phyloP scores from a whole-genome alignment of 768 basidiomycete species.

The Cubamyces lactineus region DNA sequence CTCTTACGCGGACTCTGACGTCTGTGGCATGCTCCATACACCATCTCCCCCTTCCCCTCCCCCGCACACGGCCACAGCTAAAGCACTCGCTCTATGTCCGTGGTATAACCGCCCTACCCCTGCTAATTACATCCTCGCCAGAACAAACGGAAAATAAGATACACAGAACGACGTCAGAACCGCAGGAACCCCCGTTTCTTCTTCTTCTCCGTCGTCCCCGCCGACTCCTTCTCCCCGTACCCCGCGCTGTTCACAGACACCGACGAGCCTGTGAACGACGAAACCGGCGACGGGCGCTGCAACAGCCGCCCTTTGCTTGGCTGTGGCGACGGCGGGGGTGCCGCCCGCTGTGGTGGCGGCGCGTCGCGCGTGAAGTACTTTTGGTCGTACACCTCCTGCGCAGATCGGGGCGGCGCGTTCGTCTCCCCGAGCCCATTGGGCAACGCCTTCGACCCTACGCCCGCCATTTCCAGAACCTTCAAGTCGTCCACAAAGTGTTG shows the following conservation, averaged over 20 bases:
- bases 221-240: constrained; percentile 20
- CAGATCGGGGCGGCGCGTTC: constrained; percentile 49
- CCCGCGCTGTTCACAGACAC: constrained; percentile 30
- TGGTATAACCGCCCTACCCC: constrained; percentile 15
- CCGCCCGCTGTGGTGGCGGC: constrained; percentile 51
- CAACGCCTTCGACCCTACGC: constrained; percentile 73
- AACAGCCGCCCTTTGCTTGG: constrained; percentile 30
- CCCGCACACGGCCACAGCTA: not conserved
- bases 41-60: not conserved
- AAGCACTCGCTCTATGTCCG: not conserved
- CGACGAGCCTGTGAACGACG: constrained; percentile 56
- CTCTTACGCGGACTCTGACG: constrained; percentile 2
- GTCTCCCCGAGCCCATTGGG: constrained; percentile 69
- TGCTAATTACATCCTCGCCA: not conserved
- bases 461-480: constrained; percentile 84
- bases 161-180: constrained; percentile 43
- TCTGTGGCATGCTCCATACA: constrained; percentile 16
- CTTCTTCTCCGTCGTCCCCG: constrained; percentile 63
- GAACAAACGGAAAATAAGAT: constrained; percentile 16
- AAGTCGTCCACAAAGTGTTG: constrained; percentile 85
- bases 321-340: constrained; percentile 40
- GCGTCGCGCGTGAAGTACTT: constrained; percentile 72
- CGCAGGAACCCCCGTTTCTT: constrained; percentile 76
- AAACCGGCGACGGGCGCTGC: constrained; percentile 46
- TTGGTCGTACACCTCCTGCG: constrained; percentile 81